Conservation (phyloP, 164 flowering plant genomes). For the Stephania yunnanensis region DNA sequence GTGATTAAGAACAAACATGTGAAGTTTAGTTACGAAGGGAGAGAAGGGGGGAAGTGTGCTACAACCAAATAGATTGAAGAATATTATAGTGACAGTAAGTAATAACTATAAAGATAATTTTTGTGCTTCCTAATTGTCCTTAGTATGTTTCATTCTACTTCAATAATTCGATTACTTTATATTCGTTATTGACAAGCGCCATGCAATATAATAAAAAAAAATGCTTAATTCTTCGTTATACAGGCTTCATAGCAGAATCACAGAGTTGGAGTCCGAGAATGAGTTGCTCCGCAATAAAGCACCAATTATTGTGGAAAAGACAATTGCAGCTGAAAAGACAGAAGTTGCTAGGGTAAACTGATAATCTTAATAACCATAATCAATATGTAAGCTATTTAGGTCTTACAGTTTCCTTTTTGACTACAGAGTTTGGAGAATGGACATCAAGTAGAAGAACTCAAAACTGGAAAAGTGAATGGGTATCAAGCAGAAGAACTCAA, state of each 20-base stretch:
- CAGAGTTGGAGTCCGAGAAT: conserved; percentile 58
- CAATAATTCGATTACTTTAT: background rate
- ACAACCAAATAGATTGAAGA: background rate
- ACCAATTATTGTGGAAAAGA: conserved; percentile 29
- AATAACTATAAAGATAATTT: background rate
- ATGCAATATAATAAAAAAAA: conserved; percentile 2
- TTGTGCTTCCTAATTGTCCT: background rate
- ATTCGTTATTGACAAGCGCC: background rate
- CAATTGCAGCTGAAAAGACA: conserved; percentile 16
- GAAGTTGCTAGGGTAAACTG: conserved; percentile 35
- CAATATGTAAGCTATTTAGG: background rate
- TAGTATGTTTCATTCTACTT: background rate
- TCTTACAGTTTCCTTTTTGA: conserved; percentile 10
- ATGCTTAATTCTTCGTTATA: conserved; percentile 7
- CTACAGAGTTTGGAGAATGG: conserved; percentile 47
- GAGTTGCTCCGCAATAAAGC: conserved; percentile 44
- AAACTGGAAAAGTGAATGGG: conserved; percentile 24
- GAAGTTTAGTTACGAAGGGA: background rate
- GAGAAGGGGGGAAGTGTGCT: background rate
- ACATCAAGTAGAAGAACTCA: conserved; percentile 30
- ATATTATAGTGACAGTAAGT: background rate
- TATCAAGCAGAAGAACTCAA: conserved; percentile 15
- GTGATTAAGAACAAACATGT: background rate
- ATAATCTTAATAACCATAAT: background rate
- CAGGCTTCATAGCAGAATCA: conserved; percentile 54